Evolutionary conservation across 768 basidiomycete genomes (phyloP), one percentile per base, ranked within the genome.

Genomic region (Albatrellus ellisii): DNA sequence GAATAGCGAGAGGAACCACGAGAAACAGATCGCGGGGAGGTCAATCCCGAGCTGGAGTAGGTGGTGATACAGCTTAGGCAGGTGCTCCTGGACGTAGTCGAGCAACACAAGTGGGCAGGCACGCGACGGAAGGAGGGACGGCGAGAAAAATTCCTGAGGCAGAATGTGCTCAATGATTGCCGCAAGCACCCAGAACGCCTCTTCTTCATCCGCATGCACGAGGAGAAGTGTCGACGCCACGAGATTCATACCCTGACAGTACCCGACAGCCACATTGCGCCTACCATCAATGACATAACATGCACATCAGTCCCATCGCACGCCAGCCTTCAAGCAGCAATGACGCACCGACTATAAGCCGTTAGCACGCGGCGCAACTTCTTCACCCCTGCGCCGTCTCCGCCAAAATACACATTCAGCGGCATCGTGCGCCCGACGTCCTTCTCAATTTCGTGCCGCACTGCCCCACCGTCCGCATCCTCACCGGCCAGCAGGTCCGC

Each of bases 1-100:
- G 55, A 98, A 98, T 17, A 99, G 66, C 3, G 89, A 91, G 20
- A 99, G 64, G 62, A 97, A 95, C 95, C 95, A 99, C 10, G 91
- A 94, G 66, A 99, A 99, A 46, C 90, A 95, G 46, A 97, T 89
- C 0, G 92, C 91, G 2, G 80, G 79, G 2, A 99, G 70, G 55
- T 99, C 92, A 10, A 97, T 79, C 4, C 83, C 88, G 1, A 94
- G 73, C 10, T 79, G 71, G 2, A 68, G 70, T 27, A 98, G 66
- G 52, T 97, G 90, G 0, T 64, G 56, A 41, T 81, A 73, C 1
- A 98, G 63, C 58, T 77, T 81, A 0, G 90, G 91, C 6, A 75
- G 65, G 33, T 67, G 58, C 47, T 89, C 83, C 35, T 78, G 76
- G 3, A 97, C 83, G 47, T 87, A 88, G 53, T 95, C 90, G 14